Base-by-base conservation (phyloP, 2,329 filamentous ascomycete genomes). In the Talaromyces amestolkiae region DNA sequence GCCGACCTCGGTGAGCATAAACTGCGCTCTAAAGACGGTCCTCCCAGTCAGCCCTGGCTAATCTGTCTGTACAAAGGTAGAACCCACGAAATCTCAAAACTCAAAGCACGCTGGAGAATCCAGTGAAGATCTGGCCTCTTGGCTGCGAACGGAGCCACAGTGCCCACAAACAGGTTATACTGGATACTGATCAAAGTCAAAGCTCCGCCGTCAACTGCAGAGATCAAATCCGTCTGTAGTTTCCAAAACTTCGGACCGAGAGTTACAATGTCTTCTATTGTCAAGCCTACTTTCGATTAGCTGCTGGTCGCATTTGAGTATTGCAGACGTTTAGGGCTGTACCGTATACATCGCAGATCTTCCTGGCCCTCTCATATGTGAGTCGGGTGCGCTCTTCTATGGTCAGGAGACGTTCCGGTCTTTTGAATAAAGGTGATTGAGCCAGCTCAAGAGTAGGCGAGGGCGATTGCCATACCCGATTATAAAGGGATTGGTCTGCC, bases 201-300 rank as follows among this genome's bases (percentile, higher is more conserved):
- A 96, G 93, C 93, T 92, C 96, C 81, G 93, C 90, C 68, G 96
- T 96, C 75, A 92, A 96, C 81, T 92, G 96, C 69, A 93, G 96
- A 77, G 92, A 96, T 60, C 27, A 66, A 11, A 31, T 66, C 65
- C 1, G 39, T 22, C 27, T 66, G 65, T 2, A 59, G 31, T 39
- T 66, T 49, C 61, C 61, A 66, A 11, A 66, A 66, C 22, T 66
- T 66, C 13, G 65, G 65, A n/a, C 61, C 47, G 41, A 66, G 61
- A 6, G 43, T 37, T 43, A 64, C 27, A n/a, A 66, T 56, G 58
- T 66, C 65, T 31, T 66, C 37, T 10, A 35, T 27, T 10, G 61
- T 66, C 39, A 66, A 43, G 13, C 54, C 65, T 66, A 13, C 6
- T 27, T 17, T 58, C 3, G 11, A 24, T 58, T 41, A 58, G 54